Evolutionary conservation across 345 rosid genomes (phyloP).

Genomic region (Durio zibethinus): DNA sequence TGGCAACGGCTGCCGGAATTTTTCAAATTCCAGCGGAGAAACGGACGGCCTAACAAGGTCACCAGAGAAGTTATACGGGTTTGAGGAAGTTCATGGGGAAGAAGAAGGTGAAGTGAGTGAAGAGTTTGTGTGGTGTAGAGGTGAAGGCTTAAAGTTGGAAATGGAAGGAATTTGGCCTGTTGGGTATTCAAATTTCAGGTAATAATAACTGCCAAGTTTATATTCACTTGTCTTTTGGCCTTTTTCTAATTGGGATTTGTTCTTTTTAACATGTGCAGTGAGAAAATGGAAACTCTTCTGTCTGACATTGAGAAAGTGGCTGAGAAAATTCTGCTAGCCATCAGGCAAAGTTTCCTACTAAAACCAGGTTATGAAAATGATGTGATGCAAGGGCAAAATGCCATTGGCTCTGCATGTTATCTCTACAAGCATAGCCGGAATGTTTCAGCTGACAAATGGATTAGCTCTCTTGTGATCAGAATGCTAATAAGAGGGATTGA

Average conservation of each 20-base stretch:
- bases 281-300: slow-evolving; percentile 49
- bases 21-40: slow-evolving; percentile 42
- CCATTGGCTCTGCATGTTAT: slow-evolving; percentile 38
- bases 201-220: slow-evolving; percentile 18
- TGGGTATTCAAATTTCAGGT: slow-evolving; percentile 68
- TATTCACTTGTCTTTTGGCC: background rate
- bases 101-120: slow-evolving; percentile 48
- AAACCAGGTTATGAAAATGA: slow-evolving; percentile 13
- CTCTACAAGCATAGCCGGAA: slow-evolving; percentile 41
- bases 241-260: background rate
- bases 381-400: slow-evolving; percentile 21
- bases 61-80: slow-evolving; percentile 46
- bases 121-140: slow-evolving; percentile 64
- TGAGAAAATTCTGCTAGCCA: slow-evolving; percentile 30
- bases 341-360: slow-evolving; percentile 18
- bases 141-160: slow-evolving; percentile 33
- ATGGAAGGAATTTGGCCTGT: slow-evolving; percentile 61
- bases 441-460: slow-evolving; percentile 23
- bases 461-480: slow-evolving; percentile 44
- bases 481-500: slow-evolving; percentile 75
- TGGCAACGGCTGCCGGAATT: slow-evolving; percentile 43
- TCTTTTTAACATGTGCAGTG: slow-evolving; percentile 34
- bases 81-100: slow-evolving; percentile 50
- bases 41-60: slow-evolving; percentile 36
- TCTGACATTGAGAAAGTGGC: slow-evolving; percentile 51